Percentiles rank a stretch among this genome's conserved stretches.
Conservation (phyloP, 495 filamentous ascomycete species). For the Xylaria curta region DNA sequence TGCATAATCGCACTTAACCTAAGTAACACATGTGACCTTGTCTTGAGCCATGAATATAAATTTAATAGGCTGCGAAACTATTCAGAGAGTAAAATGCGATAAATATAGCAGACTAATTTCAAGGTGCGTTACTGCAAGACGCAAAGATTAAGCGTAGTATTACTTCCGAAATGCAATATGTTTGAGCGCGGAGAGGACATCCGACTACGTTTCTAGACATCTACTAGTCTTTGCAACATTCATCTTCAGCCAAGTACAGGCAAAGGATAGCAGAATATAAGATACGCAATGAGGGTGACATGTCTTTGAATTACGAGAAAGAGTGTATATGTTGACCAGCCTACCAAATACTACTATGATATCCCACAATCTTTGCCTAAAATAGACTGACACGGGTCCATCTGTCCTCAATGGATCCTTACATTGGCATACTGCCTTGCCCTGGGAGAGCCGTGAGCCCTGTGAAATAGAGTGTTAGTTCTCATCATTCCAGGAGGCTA, state of each 20-base stretch:
- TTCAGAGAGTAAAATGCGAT: too few relatives aligned
- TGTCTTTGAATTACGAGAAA: slow-evolving; percentile 20
- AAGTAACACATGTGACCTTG: too few relatives aligned
- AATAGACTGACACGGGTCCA: slow-evolving; percentile 11
- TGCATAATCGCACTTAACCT: neutral
- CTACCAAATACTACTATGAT: slow-evolving; percentile 14
- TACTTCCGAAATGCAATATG: too few relatives aligned
- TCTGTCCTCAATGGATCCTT: slow-evolving; percentile 11
- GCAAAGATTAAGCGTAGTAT: too few relatives aligned
- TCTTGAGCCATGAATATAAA: too few relatives aligned
- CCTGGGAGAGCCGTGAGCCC: slow-evolving; percentile 22
- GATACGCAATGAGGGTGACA: slow-evolving; percentile 13
- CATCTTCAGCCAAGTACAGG: slow-evolving; percentile 15
- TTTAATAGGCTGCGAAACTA: too few relatives aligned
- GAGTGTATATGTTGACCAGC: slow-evolving; percentile 11
- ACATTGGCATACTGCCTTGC: slow-evolving; percentile 24
- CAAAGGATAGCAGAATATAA: slow-evolving; percentile 11
- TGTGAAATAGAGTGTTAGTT: slow-evolving; percentile 20
- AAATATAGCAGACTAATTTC: too few relatives aligned
- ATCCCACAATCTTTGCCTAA: slow-evolving; percentile 10
- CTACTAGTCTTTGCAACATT: neutral
- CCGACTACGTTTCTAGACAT: too few relatives aligned
- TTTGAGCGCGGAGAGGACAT: too few relatives aligned
- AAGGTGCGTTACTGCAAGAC: too few relatives aligned
- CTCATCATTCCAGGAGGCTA: slow-evolving; percentile 9